Evolutionary conservation across 2,329 filamentous ascomycete species (phyloP).

Genomic region (Trichoderma citrinoviride): DNA sequence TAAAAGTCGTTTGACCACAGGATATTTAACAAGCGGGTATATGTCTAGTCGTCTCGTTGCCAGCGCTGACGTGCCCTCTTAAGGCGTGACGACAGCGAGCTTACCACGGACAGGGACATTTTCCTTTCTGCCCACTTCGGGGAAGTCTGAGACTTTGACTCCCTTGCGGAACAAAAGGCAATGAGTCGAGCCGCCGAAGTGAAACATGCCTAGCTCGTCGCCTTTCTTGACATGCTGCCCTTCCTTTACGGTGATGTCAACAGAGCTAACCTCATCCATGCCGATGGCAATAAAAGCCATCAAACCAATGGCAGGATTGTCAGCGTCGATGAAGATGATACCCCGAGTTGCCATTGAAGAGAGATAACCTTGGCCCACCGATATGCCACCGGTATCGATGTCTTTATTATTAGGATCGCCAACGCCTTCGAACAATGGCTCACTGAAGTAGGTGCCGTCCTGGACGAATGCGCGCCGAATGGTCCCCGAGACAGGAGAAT

Average conservation of each 20-base stretch:
- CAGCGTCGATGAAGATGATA: slow-evolving; percentile 68
- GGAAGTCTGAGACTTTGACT: slow-evolving; percentile 47
- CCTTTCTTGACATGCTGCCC: slow-evolving; percentile 67
- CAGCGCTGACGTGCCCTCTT: neutral
- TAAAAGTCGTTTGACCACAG: too few species aligned
- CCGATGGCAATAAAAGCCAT: slow-evolving; percentile 70
- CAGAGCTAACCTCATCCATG: slow-evolving; percentile 74
- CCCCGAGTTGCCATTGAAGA: slow-evolving; percentile 66
- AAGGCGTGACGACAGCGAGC: slow-evolving; percentile 34
- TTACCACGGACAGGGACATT: slow-evolving; percentile 42
- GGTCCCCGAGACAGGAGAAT: slow-evolving; percentile 63
- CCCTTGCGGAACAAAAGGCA: slow-evolving; percentile 64
- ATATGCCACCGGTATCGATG: slow-evolving; percentile 45
- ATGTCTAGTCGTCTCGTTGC: too few species aligned
- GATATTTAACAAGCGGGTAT: too few species aligned
- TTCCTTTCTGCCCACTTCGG: slow-evolving; percentile 34
- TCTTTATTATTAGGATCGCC: slow-evolving; percentile 31
- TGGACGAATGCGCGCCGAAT: slow-evolving; percentile 56
- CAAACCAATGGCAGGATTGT: slow-evolving; percentile 64
- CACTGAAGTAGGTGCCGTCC: slow-evolving; percentile 67
- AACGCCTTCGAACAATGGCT: slow-evolving; percentile 44
- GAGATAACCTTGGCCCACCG: slow-evolving; percentile 62
- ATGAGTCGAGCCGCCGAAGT: slow-evolving; percentile 72
- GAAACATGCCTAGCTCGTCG: slow-evolving; percentile 73
- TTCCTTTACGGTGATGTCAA: slow-evolving; percentile 66